Base-by-base conservation (phyloP, 208 protist genomes). In the Trypanosoma mega region DNA sequence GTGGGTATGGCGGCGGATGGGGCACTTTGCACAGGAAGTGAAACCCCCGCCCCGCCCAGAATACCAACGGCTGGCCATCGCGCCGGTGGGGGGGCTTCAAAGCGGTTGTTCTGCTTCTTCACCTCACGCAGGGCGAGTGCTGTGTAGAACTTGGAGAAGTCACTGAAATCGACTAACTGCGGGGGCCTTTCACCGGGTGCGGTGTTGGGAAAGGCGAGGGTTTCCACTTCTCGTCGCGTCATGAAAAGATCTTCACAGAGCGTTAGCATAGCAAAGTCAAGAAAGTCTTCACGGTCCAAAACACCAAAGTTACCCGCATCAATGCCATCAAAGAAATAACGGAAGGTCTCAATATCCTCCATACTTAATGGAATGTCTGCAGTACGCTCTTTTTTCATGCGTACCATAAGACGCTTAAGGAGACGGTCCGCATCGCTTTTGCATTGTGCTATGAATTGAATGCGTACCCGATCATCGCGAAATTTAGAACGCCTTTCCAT, bases 131-230 rank as follows among this genome's bases (percentile, higher is more conserved):
- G 45, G 18, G 81, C 81, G 26, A 88, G 60, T 9, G 62, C 56
- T 58, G 78, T 81, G 65, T 78, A 82, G 54, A 90, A 86, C 67
- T 74, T 85, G 12, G 64, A 68, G 46, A 90, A 86, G 62, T 86
- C 82, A 56, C 76, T 82, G 64, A 90, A 90, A 61, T 90, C 78
- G 0, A 90, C 72, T 20, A 86, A 34, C 37, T 58, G 60, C 7
- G 82, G 79, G 36, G 75, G 55, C 39, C 26, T 20, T 1, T 33
- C 37, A 31, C 43, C 52, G 16, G 54, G 24, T 9, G 51, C 34
- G 14, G n/a, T n/a, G n/a, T 69, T 70, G 3, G 77, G 66, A 27
- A 82, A 82, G 16, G 67, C 47, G 21, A 85, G 41, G 20, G 53
- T 9, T 49, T 86, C 68, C 20, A 86, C 73, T 23, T 78, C 63